Percentiles rank a stretch among this genome's conserved stretches.
Conservation (phyloP, 371 early-diverging fungal species). For the Gilbertella persicaria region DNA sequence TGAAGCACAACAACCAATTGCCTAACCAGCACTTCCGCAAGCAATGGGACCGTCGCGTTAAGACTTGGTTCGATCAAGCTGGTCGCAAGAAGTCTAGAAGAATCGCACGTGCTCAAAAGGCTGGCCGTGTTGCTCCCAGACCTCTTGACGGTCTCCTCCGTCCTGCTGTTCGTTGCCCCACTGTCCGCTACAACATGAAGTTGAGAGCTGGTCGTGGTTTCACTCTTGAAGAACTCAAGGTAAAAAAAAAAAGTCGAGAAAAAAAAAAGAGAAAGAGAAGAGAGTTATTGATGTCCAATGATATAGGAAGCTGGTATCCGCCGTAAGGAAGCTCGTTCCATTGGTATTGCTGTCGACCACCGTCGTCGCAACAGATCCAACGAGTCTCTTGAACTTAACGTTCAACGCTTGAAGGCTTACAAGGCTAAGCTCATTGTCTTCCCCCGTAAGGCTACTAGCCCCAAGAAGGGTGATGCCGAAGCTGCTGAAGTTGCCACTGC, state of each 20-base stretch:
- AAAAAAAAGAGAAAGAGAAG: neutral
- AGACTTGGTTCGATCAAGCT: constrained; percentile 99
- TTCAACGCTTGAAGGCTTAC: constrained; percentile 97
- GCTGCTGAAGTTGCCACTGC: constrained; percentile 69
- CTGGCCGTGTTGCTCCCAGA: constrained; percentile 94
- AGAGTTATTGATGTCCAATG: neutral
- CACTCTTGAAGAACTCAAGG: constrained; percentile 98
- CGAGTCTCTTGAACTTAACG: constrained; percentile 95
- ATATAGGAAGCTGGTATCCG: constrained; percentile 88
- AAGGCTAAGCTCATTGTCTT: constrained; percentile 80
- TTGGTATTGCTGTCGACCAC: constrained; percentile 99
- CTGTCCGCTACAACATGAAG: constrained; percentile 99
- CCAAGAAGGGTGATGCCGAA: constrained; percentile 73
- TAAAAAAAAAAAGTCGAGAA: constrained; percentile 27
- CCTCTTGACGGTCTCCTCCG: constrained; percentile 97
- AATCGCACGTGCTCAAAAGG: constrained; percentile 91
- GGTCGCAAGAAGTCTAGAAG: constrained; percentile 93
- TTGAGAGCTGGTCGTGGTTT: constrained; percentile 98
- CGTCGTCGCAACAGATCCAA: constrained; percentile 97
- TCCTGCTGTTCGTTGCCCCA: constrained; percentile 98
- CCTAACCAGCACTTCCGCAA: constrained; percentile 99
- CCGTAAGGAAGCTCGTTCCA: constrained; percentile 92
- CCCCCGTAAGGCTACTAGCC: constrained; percentile 80
- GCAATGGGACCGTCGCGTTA: constrained; percentile 97
- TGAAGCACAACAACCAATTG: constrained; percentile 99